Percentiles rank a stretch among this genome's conserved stretches.
Conservation (phyloP, 768 basidiomycete genomes). For the Trametes meyenii region DNA sequence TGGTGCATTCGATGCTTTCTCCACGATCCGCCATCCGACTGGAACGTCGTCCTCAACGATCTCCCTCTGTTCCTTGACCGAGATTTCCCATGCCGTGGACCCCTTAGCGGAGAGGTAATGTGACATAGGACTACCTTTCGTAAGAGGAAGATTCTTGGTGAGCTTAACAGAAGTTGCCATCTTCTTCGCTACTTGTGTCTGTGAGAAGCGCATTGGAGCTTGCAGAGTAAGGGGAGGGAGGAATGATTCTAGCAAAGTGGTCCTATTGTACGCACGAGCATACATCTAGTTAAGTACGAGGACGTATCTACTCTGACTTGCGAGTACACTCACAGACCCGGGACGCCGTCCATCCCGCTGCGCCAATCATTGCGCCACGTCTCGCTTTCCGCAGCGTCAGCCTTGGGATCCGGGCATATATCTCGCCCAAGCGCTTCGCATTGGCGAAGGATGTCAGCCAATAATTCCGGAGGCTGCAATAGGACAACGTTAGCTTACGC, state of each 20-base stretch:
- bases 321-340: conserved; percentile 59
- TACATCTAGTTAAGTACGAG: conserved; percentile 1
- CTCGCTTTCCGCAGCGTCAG: conserved; percentile 24
- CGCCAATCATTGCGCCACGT: conserved; percentile 40
- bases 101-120: conserved; percentile 71
- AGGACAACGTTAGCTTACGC: conserved; percentile 4
- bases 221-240: conserved; percentile 56
- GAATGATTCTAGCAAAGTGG: conserved; percentile 43
- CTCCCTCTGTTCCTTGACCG: conserved; percentile 58
- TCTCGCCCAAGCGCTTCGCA: conserved; percentile 55
- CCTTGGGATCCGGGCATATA: conserved; percentile 48
- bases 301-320: background rate
- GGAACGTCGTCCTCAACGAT: conserved; percentile 59
- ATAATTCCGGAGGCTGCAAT: conserved; percentile 66
- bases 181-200: conserved; percentile 59
- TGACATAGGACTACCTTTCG: conserved; percentile 67
- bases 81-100: conserved; percentile 74
- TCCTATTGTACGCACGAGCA: conserved; percentile 36
- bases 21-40: conserved; percentile 73
- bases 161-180: conserved; percentile 63
- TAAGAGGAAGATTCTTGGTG: conserved; percentile 59
- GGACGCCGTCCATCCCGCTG: conserved; percentile 50
- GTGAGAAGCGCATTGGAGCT: conserved; percentile 50
- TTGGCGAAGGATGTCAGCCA: conserved; percentile 57
- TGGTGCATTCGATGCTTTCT: conserved; percentile 50